Evolutionary conservation across 2,329 filamentous ascomycete genomes (phyloP), one percentile per base, ranked within the genome.

Genomic region (Magnaporthiopsis rhizophila): DNA sequence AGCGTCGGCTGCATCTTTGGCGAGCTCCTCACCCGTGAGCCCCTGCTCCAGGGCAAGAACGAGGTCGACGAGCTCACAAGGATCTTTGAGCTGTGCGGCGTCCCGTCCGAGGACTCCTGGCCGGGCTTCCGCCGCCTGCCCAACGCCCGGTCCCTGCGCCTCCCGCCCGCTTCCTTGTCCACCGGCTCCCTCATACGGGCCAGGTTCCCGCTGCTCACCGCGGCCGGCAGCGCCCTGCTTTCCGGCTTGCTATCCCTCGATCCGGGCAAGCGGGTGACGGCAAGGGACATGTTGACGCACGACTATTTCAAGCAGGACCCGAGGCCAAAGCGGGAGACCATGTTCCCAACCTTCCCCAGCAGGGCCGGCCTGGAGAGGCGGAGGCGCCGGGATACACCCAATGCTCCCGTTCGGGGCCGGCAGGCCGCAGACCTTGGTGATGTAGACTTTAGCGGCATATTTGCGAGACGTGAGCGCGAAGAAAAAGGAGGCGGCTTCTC

Each of bases 321-420:
- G 0, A 90, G 90, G 66, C 91, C 93, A 1, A 98, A 98, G 78
- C 87, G 89, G 9, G 89, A 91, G 73, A 89, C 89, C 70, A 89
- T 99, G 88, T 98, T 99, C 73, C 95, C 95, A 2, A 98, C 95
- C 0, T 99, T 98, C 74, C 95, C 95, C 0, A 95, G 90, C 70
- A 97, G 96, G 76, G 95, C 95, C 0, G 92, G 92, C 1, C 90
- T 95, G 80, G 95, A 99, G 80, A 89, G 88, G 72, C 81, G 92
- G 69, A 81, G 91, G 68, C 81, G 85, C 53, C 81, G 85, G 66
- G 86, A 87, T 66, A 93, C 88, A 67, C 95, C 95, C 0, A 88
- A 92, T 74, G 95, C 95, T 8, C 95, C 95, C 0, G 85, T 84
- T 56, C 81, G 94, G 38, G 93, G 92, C 0, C 38, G 38, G 21